Evolutionary conservation across 2,329 filamentous ascomycete genomes (phyloP).

Genomic region (Aspergillus novofumigatus): DNA sequence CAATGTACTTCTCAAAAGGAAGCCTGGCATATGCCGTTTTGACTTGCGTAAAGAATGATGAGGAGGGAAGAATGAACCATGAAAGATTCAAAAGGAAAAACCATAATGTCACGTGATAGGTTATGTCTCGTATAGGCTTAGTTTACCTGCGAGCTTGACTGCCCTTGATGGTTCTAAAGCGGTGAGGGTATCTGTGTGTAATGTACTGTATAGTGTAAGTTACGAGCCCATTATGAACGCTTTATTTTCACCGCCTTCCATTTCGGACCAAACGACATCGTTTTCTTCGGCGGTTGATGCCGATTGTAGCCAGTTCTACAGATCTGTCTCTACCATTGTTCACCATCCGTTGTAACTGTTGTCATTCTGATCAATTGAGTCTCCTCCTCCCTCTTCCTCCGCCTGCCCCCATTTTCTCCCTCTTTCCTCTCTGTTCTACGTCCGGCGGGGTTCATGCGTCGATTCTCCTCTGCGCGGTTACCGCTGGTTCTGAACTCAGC

Average conservation of each 20-base stretch:
- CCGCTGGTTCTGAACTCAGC: conserved; percentile 31
- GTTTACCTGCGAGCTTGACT: conserved; percentile 1
- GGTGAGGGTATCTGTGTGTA: not conserved
- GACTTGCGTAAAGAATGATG: conserved; percentile 27
- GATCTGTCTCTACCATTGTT: conserved; percentile 4
- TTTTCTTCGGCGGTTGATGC: conserved; percentile 3
- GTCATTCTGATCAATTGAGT: not conserved
- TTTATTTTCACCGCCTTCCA: conserved; percentile 9
- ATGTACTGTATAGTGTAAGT: not conserved
- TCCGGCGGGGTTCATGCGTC: conserved; percentile 25
- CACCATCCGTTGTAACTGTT: not conserved
- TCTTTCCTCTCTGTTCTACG: conserved; percentile 11
- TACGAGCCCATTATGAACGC: not conserved
- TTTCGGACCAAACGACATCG: not conserved
- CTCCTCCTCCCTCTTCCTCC: not conserved
- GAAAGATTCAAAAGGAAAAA: conserved; percentile 18
- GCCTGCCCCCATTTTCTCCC: no score
- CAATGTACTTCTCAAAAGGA: conserved; percentile 1
- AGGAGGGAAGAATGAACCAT: conserved; percentile 12
- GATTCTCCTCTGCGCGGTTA: conserved; percentile 30
- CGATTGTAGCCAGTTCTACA: not conserved
- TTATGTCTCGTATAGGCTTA: not conserved
- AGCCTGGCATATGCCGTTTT: conserved; percentile 25
- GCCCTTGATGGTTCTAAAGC: not conserved
- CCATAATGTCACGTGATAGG: conserved; percentile 9